phyloP scores from a whole-genome alignment of 2,329 filamentous ascomycete genomes.

The Pseudopithomyces maydicus region DNA sequence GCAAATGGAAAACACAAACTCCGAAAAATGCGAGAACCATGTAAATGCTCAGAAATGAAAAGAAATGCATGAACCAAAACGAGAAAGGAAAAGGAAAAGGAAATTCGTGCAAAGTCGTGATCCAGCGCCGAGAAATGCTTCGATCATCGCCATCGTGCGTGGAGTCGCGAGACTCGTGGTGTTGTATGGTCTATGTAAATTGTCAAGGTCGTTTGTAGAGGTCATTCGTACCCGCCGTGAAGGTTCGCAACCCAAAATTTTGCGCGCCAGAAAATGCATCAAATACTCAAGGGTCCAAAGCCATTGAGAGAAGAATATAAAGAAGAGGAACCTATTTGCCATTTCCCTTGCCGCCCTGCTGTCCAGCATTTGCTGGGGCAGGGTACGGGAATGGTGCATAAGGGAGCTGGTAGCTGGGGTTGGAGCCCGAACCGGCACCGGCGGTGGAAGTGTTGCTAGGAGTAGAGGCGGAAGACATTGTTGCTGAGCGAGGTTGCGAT shows the following conservation, averaged over 20 bases:
- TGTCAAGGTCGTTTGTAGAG: slow-evolving; percentile 1
- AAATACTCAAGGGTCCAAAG: not conserved
- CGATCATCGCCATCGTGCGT: not conserved
- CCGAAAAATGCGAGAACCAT: not conserved
- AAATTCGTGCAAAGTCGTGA: slow-evolving; percentile 12
- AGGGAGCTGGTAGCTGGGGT: slow-evolving; percentile 37
- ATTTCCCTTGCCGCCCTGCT: slow-evolving; percentile 18
- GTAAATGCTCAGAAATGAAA: slow-evolving; percentile 1
- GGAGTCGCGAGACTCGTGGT: not conserved
- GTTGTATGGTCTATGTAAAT: not conserved
- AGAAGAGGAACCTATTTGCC: slow-evolving; percentile 12
- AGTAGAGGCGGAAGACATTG: slow-evolving; percentile 43
- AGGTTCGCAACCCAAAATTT: slow-evolving; percentile 2
- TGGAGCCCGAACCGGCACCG: slow-evolving; percentile 32
- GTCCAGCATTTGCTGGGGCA: slow-evolving; percentile 35
- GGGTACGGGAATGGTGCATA: slow-evolving; percentile 46
- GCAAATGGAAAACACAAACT: slow-evolving; percentile 1
- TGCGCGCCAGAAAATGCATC: slow-evolving; percentile 14
- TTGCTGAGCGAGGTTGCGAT: slow-evolving; percentile 21
- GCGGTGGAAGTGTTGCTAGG: slow-evolving; percentile 38
- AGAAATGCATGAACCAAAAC: not conserved
- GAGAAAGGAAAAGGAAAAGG: not conserved
- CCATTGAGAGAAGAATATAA: not conserved
- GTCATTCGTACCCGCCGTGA: not conserved
- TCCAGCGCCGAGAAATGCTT: slow-evolving; percentile 11